A percentile compares a stretch with the other conserved stretches of the same genome.
phyloP scores from a whole-genome alignment of 2,329 filamentous ascomycete species.

The Endoconidiophora polonica region DNA sequence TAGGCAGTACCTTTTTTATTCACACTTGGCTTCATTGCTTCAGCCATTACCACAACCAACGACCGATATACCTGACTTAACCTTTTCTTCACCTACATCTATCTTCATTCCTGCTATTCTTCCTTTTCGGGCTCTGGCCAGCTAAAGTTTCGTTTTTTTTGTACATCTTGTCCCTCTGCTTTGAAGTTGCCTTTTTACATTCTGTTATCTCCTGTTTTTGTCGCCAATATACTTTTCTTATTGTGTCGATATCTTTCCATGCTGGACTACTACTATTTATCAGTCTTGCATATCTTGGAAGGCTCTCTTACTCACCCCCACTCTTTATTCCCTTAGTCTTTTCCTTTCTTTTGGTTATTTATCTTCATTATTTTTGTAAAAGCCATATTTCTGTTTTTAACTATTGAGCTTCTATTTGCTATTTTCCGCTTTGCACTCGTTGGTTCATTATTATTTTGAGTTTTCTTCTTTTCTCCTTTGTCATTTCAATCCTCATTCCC shows the following conservation, averaged over 20 bases:
- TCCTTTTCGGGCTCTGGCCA: not conserved
- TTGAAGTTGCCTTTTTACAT: not conserved
- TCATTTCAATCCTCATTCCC: not conserved
- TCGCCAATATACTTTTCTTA: not conserved
- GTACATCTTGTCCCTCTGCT: not conserved
- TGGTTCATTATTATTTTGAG: not conserved
- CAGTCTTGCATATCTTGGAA: not conserved
- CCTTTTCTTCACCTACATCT: no score
- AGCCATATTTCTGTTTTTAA: not conserved
- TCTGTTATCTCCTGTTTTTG: conserved; percentile 1
- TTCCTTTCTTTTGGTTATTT: conserved; percentile 3
- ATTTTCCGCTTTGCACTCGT: not conserved
- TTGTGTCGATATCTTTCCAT: no score
- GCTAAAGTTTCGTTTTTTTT: no score
- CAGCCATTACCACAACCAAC: no score
- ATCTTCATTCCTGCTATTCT: not conserved
- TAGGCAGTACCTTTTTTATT: no score
- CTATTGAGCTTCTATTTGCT: not conserved
- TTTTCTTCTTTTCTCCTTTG: not conserved
- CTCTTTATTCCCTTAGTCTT: not conserved
- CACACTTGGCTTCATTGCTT: no score
- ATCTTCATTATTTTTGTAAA: conserved; percentile 1
- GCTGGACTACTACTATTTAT: not conserved
- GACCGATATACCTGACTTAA: no score
- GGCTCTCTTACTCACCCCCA: not conserved